phyloP scores from a whole-genome alignment of 805 yeast genomes.

The Kockiozyma suomiensis region DNA sequence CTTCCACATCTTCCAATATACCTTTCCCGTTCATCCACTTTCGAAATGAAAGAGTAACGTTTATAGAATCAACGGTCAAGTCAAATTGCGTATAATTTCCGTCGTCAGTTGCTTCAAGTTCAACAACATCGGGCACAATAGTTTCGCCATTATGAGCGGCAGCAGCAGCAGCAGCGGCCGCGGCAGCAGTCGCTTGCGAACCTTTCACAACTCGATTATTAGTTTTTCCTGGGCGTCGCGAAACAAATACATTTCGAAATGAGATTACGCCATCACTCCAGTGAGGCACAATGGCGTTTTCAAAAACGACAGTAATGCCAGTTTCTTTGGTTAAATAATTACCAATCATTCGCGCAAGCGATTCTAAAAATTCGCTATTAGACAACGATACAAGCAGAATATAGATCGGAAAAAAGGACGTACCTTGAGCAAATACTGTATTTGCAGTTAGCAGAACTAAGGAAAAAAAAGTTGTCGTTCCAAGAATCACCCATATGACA shows the following conservation, averaged over 20 bases:
- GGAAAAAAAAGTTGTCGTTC: constrained; percentile 92
- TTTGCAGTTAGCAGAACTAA: constrained; percentile 73
- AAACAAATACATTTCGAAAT: constrained; percentile 81
- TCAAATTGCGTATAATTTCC: constrained; percentile 98
- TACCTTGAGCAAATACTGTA: constrained; percentile 75
- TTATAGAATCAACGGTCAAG: constrained; percentile 81
- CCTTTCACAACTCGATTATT: constrained; percentile 62
- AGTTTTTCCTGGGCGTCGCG: constrained; percentile 69
- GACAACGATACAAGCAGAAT: neutral
- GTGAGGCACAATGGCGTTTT: constrained; percentile 90
- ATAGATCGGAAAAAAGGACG: neutral
- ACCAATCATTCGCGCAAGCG: constrained; percentile 79
- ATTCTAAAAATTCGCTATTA: constrained; percentile 47
- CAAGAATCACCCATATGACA: constrained; percentile 72
- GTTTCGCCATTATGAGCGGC: constrained; percentile 8
- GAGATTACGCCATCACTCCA: constrained; percentile 88
- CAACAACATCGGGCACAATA: constrained; percentile 22
- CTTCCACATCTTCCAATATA: constrained; percentile 73
- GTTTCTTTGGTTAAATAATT: constrained; percentile 81
- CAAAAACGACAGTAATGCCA: constrained; percentile 81
- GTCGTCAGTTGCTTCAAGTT: constrained; percentile 47
- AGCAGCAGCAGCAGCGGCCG: constrained; percentile 50
- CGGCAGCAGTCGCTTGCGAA: constrained; percentile 70
- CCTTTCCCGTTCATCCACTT: constrained; percentile 93
- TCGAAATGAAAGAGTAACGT: constrained; percentile 73